Base-by-base conservation (phyloP, 1,139 yeast species). In the Kurtzmaniella quercitrusa region DNA sequence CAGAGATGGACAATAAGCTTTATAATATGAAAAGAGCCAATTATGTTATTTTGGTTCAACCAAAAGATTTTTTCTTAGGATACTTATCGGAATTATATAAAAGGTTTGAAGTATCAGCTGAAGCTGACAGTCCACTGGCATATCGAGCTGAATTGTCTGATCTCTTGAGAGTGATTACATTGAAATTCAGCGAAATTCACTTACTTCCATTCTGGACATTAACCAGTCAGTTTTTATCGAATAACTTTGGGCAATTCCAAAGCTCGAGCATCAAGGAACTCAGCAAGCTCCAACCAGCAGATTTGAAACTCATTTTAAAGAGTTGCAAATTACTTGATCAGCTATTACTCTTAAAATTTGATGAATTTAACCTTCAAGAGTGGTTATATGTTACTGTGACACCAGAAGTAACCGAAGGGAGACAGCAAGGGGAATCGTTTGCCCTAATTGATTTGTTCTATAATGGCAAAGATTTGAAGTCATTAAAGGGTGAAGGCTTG, bases 301-400 rank as follows among this genome's bases (percentile, higher is more conserved):
- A 78, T 38, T 55, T 74, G n/a, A 58, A 61, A 25, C 58, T 75
- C 27, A 54, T 78, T 1, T 65, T 85, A 34, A 76, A 77, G 44
- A 85, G 84, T 0, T 84, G 90, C 56, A 91, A 90, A 59, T 68
- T 93, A 18, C 67, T 93, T 40, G 98, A 93, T 59, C 75, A 85
- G 37, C 59, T 90, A 21, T 60, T 91, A 19, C 68, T 85, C 9
- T 56, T 89, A 43, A 78, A 82, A 36, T 74, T 74, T 43, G 97
- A 90, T 56, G 96, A 89, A 43, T 91, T 93, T 62, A 84, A 82
- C 54, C 63, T 85, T 51, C 74, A 79, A 52, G 93, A 88, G 55
- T 93, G 98, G 98, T 68, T 91, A 1, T 93, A 89, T 60, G 77
- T 91, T 12, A 75, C 84, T 29, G 87, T 85, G 51, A 81, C 79